phyloP scores from a whole-genome alignment of 192 early-diverging fungal genomes.

The Podila minutissima region DNA sequence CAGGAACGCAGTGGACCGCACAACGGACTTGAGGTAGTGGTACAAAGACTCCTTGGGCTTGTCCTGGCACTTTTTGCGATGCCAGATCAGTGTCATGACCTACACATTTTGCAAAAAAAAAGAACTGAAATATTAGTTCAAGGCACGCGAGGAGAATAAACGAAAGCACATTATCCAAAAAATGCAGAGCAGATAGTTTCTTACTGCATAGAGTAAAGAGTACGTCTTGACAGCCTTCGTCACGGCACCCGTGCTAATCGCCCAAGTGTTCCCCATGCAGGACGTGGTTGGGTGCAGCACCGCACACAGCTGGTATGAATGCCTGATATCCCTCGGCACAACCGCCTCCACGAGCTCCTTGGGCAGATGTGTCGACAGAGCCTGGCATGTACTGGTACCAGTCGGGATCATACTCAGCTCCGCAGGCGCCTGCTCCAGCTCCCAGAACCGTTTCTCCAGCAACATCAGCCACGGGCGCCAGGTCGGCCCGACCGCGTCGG shows the following conservation, averaged over 20 bases:
- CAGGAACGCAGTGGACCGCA: slow-evolving; percentile 69
- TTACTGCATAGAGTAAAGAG: slow-evolving; percentile 60
- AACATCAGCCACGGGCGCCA: slow-evolving; percentile 38
- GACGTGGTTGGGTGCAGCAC: slow-evolving; percentile 61
- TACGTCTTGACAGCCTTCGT: slow-evolving; percentile 66
- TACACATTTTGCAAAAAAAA: background rate
- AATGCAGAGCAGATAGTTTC: background rate
- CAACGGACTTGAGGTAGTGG: slow-evolving; percentile 60
- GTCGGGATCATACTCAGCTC: slow-evolving; percentile 53
- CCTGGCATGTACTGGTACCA: slow-evolving; percentile 19
- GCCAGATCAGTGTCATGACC: slow-evolving; percentile 58
- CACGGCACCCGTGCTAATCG: slow-evolving; percentile 56
- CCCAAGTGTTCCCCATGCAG: slow-evolving; percentile 53
- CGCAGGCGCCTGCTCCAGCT: slow-evolving; percentile 26
- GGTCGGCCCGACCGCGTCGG: slow-evolving; percentile 52
- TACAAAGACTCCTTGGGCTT: slow-evolving; percentile 52
- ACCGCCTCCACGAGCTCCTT: slow-evolving; percentile 60
- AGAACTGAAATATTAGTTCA: too few species aligned
- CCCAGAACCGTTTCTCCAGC: slow-evolving; percentile 18
- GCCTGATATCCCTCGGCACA: slow-evolving; percentile 52
- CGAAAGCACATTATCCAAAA: too few species aligned
- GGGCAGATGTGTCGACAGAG: slow-evolving; percentile 16
- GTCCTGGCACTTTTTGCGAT: slow-evolving; percentile 29
- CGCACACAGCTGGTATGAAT: slow-evolving; percentile 65
- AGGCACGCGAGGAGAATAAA: too few species aligned